Evolutionary conservation across 257 asterid genomes (phyloP).

Genomic region (Capsicum chinense): DNA sequence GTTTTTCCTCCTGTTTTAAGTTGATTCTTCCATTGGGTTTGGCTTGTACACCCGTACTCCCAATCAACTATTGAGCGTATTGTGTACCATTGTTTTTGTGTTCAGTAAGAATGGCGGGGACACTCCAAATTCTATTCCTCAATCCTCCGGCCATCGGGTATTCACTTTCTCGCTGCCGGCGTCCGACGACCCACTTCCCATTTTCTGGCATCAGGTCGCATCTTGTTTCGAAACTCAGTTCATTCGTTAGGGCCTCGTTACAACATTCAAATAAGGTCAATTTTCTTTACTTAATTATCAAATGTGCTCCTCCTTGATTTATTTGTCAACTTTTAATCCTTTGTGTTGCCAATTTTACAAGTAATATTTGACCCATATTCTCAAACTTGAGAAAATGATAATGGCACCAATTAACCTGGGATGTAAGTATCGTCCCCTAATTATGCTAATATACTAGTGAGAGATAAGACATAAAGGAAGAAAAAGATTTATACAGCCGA

Average conservation of each 20-base stretch:
- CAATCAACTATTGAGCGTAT: background rate
- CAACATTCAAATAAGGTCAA: conserved; percentile 17
- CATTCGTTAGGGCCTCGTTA: background rate
- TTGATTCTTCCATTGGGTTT: too few species aligned
- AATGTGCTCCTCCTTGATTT: background rate
- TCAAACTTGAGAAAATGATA: background rate
- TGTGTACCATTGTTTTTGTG: background rate
- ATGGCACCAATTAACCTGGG: background rate
- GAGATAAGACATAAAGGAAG: background rate
- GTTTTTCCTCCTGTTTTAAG: too few species aligned
- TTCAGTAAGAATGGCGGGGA: background rate
- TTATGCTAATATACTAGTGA: background rate
- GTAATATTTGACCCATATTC: background rate
- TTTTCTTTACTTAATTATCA: background rate
- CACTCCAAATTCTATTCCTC: conserved; percentile 9
- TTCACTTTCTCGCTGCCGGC: background rate
- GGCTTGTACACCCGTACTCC: background rate
- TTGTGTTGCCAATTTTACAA: background rate
- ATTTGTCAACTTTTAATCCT: background rate
- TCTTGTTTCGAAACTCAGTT: background rate
- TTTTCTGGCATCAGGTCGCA: background rate
- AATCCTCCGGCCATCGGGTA: background rate
- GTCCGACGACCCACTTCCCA: background rate
- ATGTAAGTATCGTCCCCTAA: background rate
- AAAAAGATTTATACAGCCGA: background rate